These are phyloP conservation scores for Cinchona pubescens DNA, from an alignment of 257 asterid species.

Conservation along the genomic window DNA sequence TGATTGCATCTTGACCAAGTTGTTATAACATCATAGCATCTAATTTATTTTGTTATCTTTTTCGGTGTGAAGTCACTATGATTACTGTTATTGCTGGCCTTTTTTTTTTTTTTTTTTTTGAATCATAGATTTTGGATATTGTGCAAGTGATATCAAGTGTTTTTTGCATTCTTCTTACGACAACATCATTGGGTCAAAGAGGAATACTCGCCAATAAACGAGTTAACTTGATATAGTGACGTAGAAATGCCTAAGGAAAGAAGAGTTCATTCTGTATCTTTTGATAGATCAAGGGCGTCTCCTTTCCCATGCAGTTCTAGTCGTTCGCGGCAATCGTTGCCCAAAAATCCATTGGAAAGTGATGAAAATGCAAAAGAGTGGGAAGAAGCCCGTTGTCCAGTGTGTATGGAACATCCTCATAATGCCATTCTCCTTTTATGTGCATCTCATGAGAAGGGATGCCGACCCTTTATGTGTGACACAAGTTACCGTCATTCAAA, in stretches of 20 bases:
- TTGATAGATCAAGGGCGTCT: conserved; percentile 59
- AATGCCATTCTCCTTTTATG: conserved; percentile 81
- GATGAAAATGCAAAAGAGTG: conserved; percentile 57
- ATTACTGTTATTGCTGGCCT: background rate
- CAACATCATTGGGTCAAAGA: background rate
- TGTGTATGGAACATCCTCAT: conserved; percentile 95
- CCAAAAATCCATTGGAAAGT: conserved; percentile 53
- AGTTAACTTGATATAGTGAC: conserved; percentile 16
- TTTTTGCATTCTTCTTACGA: background rate
- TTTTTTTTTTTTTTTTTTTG: background rate
- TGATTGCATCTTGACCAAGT: background rate
- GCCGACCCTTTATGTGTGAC: conserved; percentile 92
- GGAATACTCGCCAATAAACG: background rate
- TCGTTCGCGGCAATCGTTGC: conserved; percentile 37
- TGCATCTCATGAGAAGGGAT: conserved; percentile 79
- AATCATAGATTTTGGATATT: background rate
- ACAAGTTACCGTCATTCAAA: conserved; percentile 94
- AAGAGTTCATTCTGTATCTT: conserved; percentile 67
- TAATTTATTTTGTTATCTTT: background rate
- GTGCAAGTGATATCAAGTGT: background rate
- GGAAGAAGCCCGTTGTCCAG: conserved; percentile 93
- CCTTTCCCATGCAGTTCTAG: conserved; percentile 59
- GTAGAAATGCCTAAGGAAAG: conserved; percentile 68
- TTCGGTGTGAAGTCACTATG: background rate
- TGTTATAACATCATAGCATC: background rate